Conservation (phyloP, 2,329 filamentous ascomycete species). For the Orbilia oligospora region DNA sequence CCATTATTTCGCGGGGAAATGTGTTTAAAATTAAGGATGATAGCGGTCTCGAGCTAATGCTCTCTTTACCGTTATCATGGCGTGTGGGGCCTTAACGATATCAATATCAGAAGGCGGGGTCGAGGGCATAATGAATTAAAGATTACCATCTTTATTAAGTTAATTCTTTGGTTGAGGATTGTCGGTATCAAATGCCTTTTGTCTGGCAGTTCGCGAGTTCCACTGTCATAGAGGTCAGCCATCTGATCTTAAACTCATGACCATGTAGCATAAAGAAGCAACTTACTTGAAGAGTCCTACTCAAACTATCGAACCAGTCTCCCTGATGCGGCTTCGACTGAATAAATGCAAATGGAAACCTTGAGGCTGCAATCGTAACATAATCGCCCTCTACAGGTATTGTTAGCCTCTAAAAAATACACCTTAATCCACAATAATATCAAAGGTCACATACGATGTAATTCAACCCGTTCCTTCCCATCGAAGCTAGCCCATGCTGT, state of each 20-base stretch:
- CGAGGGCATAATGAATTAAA: background rate
- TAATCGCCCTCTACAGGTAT: slow-evolving; percentile 76
- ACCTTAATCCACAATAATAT: background rate
- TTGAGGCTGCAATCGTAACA: slow-evolving; percentile 83
- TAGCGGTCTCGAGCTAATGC: background rate
- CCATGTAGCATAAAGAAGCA: background rate
- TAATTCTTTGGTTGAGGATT: background rate
- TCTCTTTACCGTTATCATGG: too few species aligned
- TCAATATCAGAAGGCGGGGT: background rate
- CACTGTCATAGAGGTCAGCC: slow-evolving; percentile 33
- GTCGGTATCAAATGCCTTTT: slow-evolving; percentile 46
- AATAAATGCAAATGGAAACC: slow-evolving; percentile 85
- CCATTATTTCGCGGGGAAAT: background rate
- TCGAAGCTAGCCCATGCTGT: slow-evolving; percentile 98
- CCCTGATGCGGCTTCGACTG: slow-evolving; percentile 64
- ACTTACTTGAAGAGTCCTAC: slow-evolving; percentile 62
- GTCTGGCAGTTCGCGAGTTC: slow-evolving; percentile 55
- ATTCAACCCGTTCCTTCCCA: slow-evolving; percentile 87
- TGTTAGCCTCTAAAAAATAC: background rate
- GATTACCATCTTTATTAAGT: background rate
- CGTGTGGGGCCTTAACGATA: too few species aligned
- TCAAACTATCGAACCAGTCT: slow-evolving; percentile 64
- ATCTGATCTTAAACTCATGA: background rate
- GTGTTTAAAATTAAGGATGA: too few species aligned
- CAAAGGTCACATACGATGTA: slow-evolving; percentile 70